Evolutionary conservation across 179 eudicot species (phyloP), one percentile per base, ranked within the genome.

Genomic region (Actinidia arguta): DNA sequence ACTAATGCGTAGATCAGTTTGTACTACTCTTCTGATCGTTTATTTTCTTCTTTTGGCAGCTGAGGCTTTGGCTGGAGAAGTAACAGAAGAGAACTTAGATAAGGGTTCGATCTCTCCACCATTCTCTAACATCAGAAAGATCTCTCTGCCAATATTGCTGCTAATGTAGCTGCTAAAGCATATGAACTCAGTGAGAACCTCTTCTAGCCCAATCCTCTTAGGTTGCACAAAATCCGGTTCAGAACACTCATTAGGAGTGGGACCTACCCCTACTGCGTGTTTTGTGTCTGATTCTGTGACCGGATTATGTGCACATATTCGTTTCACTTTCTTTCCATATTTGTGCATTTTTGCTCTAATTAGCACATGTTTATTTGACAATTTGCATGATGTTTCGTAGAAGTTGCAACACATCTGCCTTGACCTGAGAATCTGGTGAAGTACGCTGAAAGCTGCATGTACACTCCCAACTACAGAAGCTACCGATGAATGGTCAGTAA

Each of bases 121-220:
- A 24, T 87, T 95, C 71, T 64, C 90, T 27, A 81, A 89, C 77
- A 94, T 95, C 86, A 86, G 99, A 82, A 94, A 94, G 85, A 94
- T 95, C 76, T n/a, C n/a, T 95, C 99, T n/a, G 94, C 97, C 48
- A 78, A 93, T 55, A 93, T 95, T 83, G 99, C 98, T 78, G 99
- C 98, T 46, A 91, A 81, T 36, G 99, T 95, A 64, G 99, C 99
- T 82, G 95, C 95, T 75, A 94, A 93, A 88, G 97, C 92, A 74
- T 95, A 94, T 83, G 97, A 95, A 63, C 95, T 95, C 8, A 95
- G 99, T 94, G 44, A 82, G 91, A 59, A 8, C 54, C 63, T 17
- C 75, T 70, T 20, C 69, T 42, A 54, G 24, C 63, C 22, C 2
- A 12, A 18, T 46, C n/a, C n/a, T n/a, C n/a, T n/a, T n/a, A n/a